Evolutionary conservation across 805 yeast species (phyloP), one percentile per base, ranked within the genome.

Genomic region (Schwanniomyces sp.): DNA sequence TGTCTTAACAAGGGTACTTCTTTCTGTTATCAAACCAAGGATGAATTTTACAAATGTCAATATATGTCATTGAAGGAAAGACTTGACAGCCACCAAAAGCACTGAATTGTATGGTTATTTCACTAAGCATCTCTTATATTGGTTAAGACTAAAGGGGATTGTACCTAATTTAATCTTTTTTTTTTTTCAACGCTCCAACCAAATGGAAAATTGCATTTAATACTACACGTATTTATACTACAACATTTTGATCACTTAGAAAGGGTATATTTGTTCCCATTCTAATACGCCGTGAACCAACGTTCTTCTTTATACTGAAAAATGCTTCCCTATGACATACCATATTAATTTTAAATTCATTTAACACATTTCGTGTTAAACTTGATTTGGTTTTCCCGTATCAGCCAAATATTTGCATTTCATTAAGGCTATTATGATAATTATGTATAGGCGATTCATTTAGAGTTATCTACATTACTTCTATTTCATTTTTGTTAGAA

Each of bases 1-100:
- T 73, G 78, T 53, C 68, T 73, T 44, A 69, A 67, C 53, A 73
- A 72, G 57, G 78, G 78, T 1, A 68, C 70, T 12, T 65, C 74
- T 2, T 73, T 64, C 55, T 73, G 78, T 50, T 52, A 57, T 36
- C 57, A 57, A 32, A 60, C 75, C 41, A 73, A 73, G 59, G 77
- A 72, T 45, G 69, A 65, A 52, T 72, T 71, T 51, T 73, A 71
- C 63, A 70, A 73, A 56, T 73, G 78, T 52, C 76, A 70, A 52
- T 73, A 73, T 55, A 54, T 63, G 38, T 64, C 71, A 21, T 72
- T 73, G 59, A 71, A 72, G 56, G 66, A 70, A 45, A 69, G 78
- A 61, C 72, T 73, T 43, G 66, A 59, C n/a, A 52, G 47, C 42
- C 59, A 58, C 53, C 43, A 50, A 32, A 37, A 32, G 9, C 36